These are phyloP conservation scores for Capillidium heterosporum DNA, from an alignment of 371 early-diverging fungal species.

Conservation along the genomic window DNA sequence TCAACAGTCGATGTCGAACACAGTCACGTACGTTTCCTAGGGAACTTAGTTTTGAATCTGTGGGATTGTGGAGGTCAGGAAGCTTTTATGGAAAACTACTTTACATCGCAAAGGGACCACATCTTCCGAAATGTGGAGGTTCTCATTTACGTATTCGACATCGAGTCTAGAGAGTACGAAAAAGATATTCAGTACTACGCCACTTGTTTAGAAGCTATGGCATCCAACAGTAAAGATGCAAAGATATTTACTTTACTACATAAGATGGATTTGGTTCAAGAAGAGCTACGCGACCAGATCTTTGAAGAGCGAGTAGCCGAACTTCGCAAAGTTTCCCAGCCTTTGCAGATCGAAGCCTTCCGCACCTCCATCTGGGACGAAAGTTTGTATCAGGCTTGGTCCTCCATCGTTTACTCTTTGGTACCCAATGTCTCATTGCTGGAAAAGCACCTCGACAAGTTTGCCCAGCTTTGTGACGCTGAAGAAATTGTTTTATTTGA, in stretches of 20 bases:
- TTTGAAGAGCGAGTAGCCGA: slow-evolving; percentile 50
- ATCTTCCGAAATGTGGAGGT: slow-evolving; percentile 96
- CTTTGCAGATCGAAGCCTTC: slow-evolving; percentile 55
- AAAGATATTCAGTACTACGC: slow-evolving; percentile 82
- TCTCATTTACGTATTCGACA: slow-evolving; percentile 92
- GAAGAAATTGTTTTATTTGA: slow-evolving; percentile 91
- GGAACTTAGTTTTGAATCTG: slow-evolving; percentile 81
- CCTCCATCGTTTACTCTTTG: slow-evolving; percentile 80
- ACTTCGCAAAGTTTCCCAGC: slow-evolving; percentile 46
- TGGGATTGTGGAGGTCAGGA: slow-evolving; percentile 95
- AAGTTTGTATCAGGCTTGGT: slow-evolving; percentile 91
- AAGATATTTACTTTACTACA: slow-evolving; percentile 87
- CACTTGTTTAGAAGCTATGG: slow-evolving; percentile 69
- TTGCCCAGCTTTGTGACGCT: slow-evolving; percentile 70
- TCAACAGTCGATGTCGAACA: slow-evolving; percentile 85
- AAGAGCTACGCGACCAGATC: slow-evolving; percentile 48
- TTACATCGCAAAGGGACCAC: slow-evolving; percentile 76
- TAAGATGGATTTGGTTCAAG: slow-evolving; percentile 88
- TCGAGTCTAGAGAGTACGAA: slow-evolving; percentile 78
- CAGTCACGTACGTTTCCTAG: slow-evolving; percentile 83
- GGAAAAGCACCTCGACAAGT: slow-evolving; percentile 56
- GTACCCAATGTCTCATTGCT: slow-evolving; percentile 78
- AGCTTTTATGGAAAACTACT: slow-evolving; percentile 91
- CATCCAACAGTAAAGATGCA: slow-evolving; percentile 67
- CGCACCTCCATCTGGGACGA: slow-evolving; percentile 93